Percentiles rank a stretch among this genome's conserved stretches.
phyloP scores from a whole-genome alignment of 106 monocot species.

The Dendrobium nobile region DNA sequence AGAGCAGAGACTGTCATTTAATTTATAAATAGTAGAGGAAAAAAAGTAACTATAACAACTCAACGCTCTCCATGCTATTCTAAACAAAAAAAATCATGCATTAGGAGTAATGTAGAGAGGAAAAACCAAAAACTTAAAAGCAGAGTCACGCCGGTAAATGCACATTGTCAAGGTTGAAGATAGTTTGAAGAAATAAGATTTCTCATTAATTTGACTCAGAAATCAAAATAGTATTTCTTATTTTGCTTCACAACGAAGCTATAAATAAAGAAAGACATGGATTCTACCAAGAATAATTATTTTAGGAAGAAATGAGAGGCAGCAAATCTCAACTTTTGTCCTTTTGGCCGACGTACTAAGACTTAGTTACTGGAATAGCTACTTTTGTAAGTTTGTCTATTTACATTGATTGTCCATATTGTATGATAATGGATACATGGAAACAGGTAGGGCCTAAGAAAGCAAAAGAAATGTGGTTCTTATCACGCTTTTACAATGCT shows the following conservation, averaged over 20 bases:
- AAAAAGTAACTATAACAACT: background rate
- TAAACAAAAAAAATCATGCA: background rate
- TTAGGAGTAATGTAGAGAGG: background rate
- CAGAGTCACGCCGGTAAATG: background rate
- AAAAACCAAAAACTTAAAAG: too few relatives aligned
- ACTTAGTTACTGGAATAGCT: background rate
- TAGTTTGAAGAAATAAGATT: background rate
- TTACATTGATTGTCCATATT: background rate
- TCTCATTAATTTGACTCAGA: background rate
- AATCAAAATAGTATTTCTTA: background rate
- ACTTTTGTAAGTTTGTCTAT: background rate
- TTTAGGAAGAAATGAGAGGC: background rate
- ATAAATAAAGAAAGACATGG: background rate
- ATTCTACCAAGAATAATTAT: background rate
- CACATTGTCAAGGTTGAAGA: background rate
- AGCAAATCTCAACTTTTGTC: background rate
- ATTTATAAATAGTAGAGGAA: background rate
- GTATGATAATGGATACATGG: background rate
- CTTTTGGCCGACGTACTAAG: background rate
- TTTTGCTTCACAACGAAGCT: too few relatives aligned
- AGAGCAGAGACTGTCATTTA: background rate
- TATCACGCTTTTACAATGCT: slow-evolving; percentile 70
- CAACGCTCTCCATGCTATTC: too few relatives aligned
- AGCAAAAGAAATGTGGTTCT: slow-evolving; percentile 96
- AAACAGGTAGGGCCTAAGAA: slow-evolving; percentile 85